These are phyloP conservation scores for Salix dunnii DNA, from an alignment of 345 rosid genomes.

Conservation along the genomic window DNA sequence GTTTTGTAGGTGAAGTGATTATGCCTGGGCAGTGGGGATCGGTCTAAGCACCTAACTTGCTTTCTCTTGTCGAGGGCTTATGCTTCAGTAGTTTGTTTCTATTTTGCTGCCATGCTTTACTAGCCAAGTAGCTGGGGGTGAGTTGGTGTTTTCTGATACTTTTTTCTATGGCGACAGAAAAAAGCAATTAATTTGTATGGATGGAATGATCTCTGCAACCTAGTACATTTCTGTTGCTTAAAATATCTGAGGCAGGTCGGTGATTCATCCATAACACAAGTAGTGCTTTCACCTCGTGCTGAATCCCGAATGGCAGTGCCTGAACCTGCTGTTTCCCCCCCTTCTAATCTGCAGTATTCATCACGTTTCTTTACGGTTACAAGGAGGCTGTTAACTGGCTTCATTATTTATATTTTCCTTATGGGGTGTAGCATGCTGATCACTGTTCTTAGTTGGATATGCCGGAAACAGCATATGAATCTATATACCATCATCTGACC, in stretches of 20 bases:
- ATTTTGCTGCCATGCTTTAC: background rate
- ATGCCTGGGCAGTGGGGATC: background rate
- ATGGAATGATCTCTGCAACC: background rate
- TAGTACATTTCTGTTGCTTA: background rate
- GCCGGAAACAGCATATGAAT: background rate
- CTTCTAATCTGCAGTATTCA: background rate
- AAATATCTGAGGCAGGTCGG: conserved; percentile 2
- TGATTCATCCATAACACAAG: background rate
- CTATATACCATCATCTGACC: background rate
- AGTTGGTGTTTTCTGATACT: conserved; percentile 3
- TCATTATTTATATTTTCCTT: background rate
- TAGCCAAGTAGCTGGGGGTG: background rate
- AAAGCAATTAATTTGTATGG: conserved; percentile 2
- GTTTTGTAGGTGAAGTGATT: conserved; percentile 1
- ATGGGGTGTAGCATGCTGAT: background rate
- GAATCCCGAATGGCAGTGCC: background rate
- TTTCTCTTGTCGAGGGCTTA: background rate
- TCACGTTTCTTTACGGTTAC: background rate
- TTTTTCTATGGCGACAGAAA: conserved; percentile 5
- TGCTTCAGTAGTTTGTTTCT: background rate
- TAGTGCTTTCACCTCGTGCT: background rate
- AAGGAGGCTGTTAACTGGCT: background rate
- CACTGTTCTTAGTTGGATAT: background rate
- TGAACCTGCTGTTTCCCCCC: background rate
- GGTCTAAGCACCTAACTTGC: background rate